Conservation (phyloP, 2,329 filamentous ascomycete genomes). For the Fusarium pseudoanthophilum region DNA sequence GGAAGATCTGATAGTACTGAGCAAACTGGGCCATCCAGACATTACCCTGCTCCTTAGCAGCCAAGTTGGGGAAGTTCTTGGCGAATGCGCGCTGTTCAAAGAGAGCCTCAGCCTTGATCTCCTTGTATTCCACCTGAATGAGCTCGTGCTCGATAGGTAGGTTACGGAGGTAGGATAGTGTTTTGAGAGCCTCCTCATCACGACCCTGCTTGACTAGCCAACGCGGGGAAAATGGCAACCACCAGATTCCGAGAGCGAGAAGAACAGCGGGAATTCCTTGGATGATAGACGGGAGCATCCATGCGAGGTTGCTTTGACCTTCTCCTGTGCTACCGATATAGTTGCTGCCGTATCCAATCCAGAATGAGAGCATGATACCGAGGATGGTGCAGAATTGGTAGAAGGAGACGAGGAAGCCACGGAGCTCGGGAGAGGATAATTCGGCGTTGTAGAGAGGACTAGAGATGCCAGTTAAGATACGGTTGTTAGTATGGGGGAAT, state of each 20-base stretch:
- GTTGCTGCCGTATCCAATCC: constrained; percentile 58
- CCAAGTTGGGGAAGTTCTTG: constrained; percentile 62
- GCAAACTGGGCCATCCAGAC: constrained; percentile 58
- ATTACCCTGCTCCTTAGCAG: constrained; percentile 54
- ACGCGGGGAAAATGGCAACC: constrained; percentile 82
- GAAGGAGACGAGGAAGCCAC: constrained; percentile 72
- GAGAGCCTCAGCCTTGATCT: constrained; percentile 80
- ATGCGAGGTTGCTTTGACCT: constrained; percentile 54
- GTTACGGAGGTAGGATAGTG: constrained; percentile 70
- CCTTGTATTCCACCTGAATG: constrained; percentile 78
- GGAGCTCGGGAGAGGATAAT: constrained; percentile 69
- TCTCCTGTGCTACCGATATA: constrained; percentile 59
- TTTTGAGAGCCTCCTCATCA: constrained; percentile 69
- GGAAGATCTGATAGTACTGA: constrained; percentile 54
- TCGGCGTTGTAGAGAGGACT: constrained; percentile 61
- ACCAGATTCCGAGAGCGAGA: constrained; percentile 76
- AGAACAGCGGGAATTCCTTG: constrained; percentile 58
- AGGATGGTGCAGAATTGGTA: constrained; percentile 64
- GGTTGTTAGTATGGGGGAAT: rapidly evolving
- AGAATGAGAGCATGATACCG: constrained; percentile 61
- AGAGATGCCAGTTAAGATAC: not conserved
- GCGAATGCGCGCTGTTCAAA: constrained; percentile 79
- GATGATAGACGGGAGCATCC: constrained; percentile 58
- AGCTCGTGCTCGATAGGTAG: constrained; percentile 72
- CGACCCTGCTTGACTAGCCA: constrained; percentile 79